Evolutionary conservation across 371 early-diverging fungal genomes (phyloP).

Genomic region (Mucor saturninus): DNA sequence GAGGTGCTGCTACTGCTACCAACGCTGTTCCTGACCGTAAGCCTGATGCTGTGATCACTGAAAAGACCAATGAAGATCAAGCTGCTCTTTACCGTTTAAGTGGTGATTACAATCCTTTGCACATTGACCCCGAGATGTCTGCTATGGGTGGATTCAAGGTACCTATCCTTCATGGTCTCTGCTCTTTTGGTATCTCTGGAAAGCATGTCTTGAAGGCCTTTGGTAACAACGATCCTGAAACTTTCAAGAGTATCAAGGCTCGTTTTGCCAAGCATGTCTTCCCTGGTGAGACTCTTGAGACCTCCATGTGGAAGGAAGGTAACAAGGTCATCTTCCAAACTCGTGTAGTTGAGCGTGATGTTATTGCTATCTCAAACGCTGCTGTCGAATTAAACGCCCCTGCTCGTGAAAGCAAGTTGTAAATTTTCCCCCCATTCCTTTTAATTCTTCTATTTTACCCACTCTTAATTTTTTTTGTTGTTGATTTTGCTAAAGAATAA

Average conservation of each 20-base stretch:
- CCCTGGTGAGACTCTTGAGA: constrained; percentile 97
- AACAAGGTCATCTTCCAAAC: constrained; percentile 90
- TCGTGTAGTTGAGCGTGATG: constrained; percentile 90
- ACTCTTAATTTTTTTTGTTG: neutral
- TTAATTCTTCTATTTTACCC: neutral
- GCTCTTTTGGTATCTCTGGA: constrained; percentile 89
- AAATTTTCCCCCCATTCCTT: constrained; percentile 2
- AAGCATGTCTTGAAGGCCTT: constrained; percentile 85
- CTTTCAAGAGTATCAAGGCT: constrained; percentile 87
- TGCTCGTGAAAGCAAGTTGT: constrained; percentile 43
- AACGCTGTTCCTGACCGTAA: constrained; percentile 77
- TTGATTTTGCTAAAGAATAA: neutral
- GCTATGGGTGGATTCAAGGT: constrained; percentile 92
- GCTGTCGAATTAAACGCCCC: constrained; percentile 72
- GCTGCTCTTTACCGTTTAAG: constrained; percentile 95
- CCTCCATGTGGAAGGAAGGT: constrained; percentile 94
- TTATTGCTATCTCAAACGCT: constrained; percentile 83
- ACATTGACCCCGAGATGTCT: constrained; percentile 96
- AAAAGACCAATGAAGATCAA: constrained; percentile 89
- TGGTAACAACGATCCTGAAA: constrained; percentile 70
- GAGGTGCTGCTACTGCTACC: constrained; percentile 80
- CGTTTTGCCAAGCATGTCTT: constrained; percentile 91
- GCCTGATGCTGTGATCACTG: constrained; percentile 81
- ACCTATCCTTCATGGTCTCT: constrained; percentile 96
- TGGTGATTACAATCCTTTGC: constrained; percentile 91